These are phyloP conservation scores for Aegilops bicornis DNA, from an alignment of 176 grass and related monocot genomes.

Conservation along the genomic window DNA sequence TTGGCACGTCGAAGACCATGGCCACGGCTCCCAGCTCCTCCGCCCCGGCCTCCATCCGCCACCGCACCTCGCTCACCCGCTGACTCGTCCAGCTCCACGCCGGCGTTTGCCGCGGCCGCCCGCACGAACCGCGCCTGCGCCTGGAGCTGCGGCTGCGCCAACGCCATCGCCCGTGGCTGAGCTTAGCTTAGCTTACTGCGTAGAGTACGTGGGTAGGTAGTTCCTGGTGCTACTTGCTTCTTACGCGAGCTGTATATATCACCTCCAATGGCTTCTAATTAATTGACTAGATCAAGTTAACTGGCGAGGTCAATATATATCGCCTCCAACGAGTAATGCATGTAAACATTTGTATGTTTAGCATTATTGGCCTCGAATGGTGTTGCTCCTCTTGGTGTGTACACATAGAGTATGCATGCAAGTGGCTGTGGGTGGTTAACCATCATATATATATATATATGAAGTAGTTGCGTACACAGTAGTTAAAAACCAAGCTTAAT, in stretches of 20 bases:
- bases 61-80: slow-evolving; percentile 63
- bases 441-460: no score
- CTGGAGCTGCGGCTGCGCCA: slow-evolving; percentile 22
- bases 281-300: neutral
- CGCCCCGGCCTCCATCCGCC: slow-evolving; percentile 37
- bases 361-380: no score
- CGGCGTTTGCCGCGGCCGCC: slow-evolving; percentile 4
- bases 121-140: slow-evolving; percentile 17
- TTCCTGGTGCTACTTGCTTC: no score
- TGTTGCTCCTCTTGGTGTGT: no score
- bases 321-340: no score
- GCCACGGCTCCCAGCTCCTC: slow-evolving; percentile 40
- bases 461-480: no score
- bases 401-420: neutral
- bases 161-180: neutral
- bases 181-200: no score
- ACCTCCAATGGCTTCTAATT: no score
- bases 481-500: neutral
- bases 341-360: no score
- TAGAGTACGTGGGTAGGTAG: no score
- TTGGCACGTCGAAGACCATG: slow-evolving; percentile 63
- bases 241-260: no score
- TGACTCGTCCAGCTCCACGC: slow-evolving; percentile 31
- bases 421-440: neutral
- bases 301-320: neutral